Evolutionary conservation across 75 land plant genomes (phyloP), one percentile per base, ranked within the genome.

Genomic region (Cryptomeria japonica): DNA sequence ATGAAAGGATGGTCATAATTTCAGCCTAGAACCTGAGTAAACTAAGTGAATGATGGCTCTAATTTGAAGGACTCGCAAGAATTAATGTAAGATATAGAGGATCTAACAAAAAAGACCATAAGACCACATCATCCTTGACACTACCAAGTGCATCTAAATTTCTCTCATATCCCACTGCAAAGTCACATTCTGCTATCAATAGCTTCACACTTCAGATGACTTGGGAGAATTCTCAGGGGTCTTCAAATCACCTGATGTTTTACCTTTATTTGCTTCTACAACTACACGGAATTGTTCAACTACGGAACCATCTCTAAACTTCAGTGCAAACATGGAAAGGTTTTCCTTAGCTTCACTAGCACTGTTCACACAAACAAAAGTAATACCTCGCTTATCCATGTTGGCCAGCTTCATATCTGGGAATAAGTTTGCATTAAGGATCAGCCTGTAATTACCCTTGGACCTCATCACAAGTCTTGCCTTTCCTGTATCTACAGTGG

Each of bases 391-490:
- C 90, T 93, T 95, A 58, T 97, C 99, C 97, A 97, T 97, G 77
- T 92, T 92, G 3, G 93, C 92, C 41, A 97, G 90, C 85, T 93
- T 91, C 99, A 97, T 97, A 85, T 96, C 98, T 18, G 98, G 92
- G 87, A 92, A 95, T 37, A 97, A 93, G 68, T 92, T 94, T 0
- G 99, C 98, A 90, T 97, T 97, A 87, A 97, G 78, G 28, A 97
- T 95, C 82, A 97, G 89, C 86, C 96, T 92, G 84, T 91, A 94
- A 85, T 96, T 97, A 61, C 99, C 99, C 86, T 90, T 95, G 0
- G 97, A 88, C 89, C 99, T 88, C 99, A 97, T 97, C n/a, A 97
- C 90, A 22, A 97, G 90, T 83, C 99, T 92, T 25, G 97, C 90
- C 86, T 88, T 96, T 64, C 86, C 90, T 3, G 84, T 25, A 73